phyloP scores from a whole-genome alignment of 2,329 filamentous ascomycete genomes.

The Aspergillus melleus region DNA sequence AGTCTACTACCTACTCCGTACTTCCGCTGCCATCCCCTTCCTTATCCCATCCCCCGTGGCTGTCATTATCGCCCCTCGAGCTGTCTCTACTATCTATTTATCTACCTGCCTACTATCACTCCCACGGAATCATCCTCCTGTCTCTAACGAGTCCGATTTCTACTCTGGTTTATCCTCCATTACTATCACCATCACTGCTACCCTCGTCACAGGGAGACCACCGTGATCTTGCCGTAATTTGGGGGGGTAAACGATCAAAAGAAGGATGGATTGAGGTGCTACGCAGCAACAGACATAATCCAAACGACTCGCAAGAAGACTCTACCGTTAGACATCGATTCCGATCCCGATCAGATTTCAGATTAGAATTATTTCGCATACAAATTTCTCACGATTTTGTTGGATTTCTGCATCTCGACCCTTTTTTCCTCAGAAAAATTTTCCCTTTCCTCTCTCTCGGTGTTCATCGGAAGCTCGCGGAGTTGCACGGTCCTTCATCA shows the following conservation, averaged over 20 bases:
- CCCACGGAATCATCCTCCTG: not conserved
- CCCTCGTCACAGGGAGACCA: not conserved
- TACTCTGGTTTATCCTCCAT: not conserved
- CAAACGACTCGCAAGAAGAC: not conserved
- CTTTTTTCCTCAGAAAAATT: not conserved
- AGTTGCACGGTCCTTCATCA: conserved; percentile 7
- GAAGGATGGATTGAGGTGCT: not conserved
- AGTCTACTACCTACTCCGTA: not conserved
- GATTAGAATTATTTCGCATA: not conserved
- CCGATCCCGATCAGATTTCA: not conserved
- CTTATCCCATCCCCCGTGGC: not conserved
- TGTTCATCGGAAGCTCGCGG: conserved; percentile 19
- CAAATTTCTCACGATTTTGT: not conserved
- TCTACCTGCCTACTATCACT: not conserved
- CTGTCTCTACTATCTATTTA: not conserved
- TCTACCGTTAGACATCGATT: not conserved
- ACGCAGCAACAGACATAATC: conserved; percentile 1
- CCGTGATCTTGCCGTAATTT: conserved; percentile 1
- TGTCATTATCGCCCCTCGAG: not conserved
- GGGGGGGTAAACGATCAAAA: not conserved
- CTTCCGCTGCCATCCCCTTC: not conserved
- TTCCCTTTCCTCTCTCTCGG: not conserved
- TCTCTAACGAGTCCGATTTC: not conserved
- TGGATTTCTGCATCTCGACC: not conserved
- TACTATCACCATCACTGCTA: not conserved